A percentile compares a stretch with the other conserved stretches of the same genome.
phyloP scores from a whole-genome alignment of 176 grass and related monocot species.

The Phragmites australis region DNA sequence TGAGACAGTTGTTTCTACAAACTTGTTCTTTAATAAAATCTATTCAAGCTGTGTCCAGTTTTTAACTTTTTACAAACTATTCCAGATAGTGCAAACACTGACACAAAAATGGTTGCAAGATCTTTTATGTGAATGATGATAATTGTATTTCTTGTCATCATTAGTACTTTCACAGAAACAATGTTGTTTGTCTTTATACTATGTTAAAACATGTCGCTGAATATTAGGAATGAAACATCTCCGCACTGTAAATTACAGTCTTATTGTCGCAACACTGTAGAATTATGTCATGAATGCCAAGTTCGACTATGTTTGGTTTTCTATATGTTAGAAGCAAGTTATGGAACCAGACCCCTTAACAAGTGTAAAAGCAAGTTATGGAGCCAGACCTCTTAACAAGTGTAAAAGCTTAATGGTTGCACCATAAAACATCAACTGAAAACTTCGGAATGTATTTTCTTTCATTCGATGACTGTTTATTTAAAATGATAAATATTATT shows the following conservation, averaged over 20 bases:
- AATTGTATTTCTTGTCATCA: background rate
- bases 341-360: no score
- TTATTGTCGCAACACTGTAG: background rate
- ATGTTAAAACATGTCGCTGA: background rate
- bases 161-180: background rate
- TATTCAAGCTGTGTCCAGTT: background rate
- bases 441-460: background rate
- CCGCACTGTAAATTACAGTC: background rate
- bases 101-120: background rate
- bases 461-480: background rate
- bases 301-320: background rate
- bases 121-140: background rate
- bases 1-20: background rate
- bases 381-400: background rate
- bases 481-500: conserved; percentile 1
- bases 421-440: background rate
- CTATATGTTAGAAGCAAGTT: background rate
- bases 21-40: background rate
- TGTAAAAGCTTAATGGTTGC: background rate
- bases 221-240: background rate
- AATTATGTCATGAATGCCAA: background rate
- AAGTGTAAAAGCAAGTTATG: no score
- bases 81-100: background rate
- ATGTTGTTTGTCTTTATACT: background rate
- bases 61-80: background rate